Evolutionary conservation across 345 rosid species (phyloP).

Genomic region (Eucalyptus globulus): DNA sequence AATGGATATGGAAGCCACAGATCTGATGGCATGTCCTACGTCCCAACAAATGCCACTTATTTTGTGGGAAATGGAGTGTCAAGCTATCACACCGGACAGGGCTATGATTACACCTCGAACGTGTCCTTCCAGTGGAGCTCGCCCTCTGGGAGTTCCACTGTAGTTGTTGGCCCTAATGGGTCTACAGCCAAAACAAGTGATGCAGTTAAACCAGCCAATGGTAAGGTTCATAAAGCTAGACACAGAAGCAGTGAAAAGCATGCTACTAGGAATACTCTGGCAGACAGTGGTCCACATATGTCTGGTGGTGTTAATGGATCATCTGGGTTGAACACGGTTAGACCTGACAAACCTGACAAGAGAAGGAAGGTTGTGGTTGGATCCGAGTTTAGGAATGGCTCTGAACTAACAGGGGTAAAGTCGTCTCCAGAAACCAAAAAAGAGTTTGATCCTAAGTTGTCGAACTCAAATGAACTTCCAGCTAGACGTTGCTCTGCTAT

Average conservation of each 20-base stretch:
- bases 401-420: constrained; percentile 33
- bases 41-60: constrained; percentile 55
- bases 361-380: constrained; percentile 54
- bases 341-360: constrained; percentile 77
- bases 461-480: constrained; percentile 26
- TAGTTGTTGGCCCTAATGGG: constrained; percentile 42
- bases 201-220: constrained; percentile 40
- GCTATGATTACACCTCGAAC: constrained; percentile 64
- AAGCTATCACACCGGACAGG: constrained; percentile 68
- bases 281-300: constrained; percentile 9
- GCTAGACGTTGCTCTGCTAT: constrained; percentile 37
- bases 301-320: constrained; percentile 15
- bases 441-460: constrained; percentile 32
- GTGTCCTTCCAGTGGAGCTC: constrained; percentile 76
- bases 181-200: constrained; percentile 35
- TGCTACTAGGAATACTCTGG: constrained; percentile 14
- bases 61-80: constrained; percentile 40
- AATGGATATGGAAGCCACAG: constrained; percentile 61
- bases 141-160: constrained; percentile 43
- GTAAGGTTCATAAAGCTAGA: constrained; percentile 30
- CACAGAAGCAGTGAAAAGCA: constrained; percentile 39
- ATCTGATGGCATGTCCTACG: constrained; percentile 52
- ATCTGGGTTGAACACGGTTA: constrained; percentile 21
- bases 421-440: constrained; percentile 21
- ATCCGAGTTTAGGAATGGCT: constrained; percentile 34